A percentile compares a stretch with the other conserved stretches of the same genome.
Evolutionary conservation across 768 basidiomycete species (phyloP).

Genomic region (Scleroderma citrinum): DNA sequence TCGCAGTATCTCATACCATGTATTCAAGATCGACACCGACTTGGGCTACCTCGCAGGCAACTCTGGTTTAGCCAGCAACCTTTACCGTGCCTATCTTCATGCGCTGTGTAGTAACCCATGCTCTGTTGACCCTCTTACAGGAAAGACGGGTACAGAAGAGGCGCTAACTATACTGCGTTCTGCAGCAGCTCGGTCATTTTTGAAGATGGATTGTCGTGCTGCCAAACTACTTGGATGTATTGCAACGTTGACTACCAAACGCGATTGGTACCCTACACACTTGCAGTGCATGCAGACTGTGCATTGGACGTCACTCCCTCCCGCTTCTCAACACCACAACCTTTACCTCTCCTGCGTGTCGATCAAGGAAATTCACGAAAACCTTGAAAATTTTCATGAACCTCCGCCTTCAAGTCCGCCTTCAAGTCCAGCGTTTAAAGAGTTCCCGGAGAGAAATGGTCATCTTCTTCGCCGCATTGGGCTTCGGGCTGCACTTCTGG

Average conservation of each 20-base stretch:
- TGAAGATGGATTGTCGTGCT: constrained; percentile 24
- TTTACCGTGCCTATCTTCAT: constrained; percentile 32
- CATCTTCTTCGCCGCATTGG: constrained; percentile 13
- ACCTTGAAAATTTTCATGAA: constrained; percentile 3
- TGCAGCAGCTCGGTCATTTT: constrained; percentile 32
- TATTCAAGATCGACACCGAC: constrained; percentile 17
- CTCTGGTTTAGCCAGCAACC: background rate
- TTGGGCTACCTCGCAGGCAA: constrained; percentile 17
- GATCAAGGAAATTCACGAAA: constrained; percentile 18
- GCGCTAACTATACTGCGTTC: constrained; percentile 32
- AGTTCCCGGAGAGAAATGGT: constrained; percentile 9
- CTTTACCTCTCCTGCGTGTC: constrained; percentile 17
- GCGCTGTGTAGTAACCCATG: constrained; percentile 27
- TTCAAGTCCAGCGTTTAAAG: background rate
- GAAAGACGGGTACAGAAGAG: constrained; percentile 4
- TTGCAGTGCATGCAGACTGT: constrained; percentile 33
- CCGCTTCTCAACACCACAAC: constrained; percentile 24
- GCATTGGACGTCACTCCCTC: constrained; percentile 21
- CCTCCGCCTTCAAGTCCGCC: no score
- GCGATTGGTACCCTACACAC: constrained; percentile 31
- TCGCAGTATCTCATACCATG: constrained; percentile 7
- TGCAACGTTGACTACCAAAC: constrained; percentile 22
- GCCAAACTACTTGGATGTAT: constrained; percentile 25
- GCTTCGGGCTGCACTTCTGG: constrained; percentile 9
- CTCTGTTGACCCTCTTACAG: background rate